Base-by-base conservation (phyloP, 495 filamentous ascomycete genomes). In the Hypoxylon subgilvum region DNA sequence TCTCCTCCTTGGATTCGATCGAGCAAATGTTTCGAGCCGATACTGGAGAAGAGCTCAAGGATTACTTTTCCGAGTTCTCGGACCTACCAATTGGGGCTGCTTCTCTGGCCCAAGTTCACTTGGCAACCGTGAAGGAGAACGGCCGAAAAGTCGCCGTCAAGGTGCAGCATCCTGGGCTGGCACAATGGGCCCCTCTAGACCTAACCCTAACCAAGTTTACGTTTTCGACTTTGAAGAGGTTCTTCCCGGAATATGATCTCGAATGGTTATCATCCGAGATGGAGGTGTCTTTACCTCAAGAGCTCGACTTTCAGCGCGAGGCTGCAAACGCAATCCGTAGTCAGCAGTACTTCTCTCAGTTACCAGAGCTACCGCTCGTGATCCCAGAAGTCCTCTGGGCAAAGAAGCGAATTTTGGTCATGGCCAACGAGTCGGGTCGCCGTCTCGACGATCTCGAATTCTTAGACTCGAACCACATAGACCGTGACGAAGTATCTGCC, bases 191-290 rank as follows among this genome's bases (percentile, higher is more conserved):
- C 7, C 89, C 88, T 12, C 74, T 99, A 16, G 95, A 99, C 69
- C 80, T 97, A 56, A 84, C 85, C 0, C 79, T 97, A 51, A 99
- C 93, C 3, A 76, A 82, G 27, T 92, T 95, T 58, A 95, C 92
- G 1, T 97, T 99, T 68, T 85, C 86, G 6, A 92, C 86, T 22
- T 78, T 99, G 54, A 96, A 93, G 66, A 82, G 82, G 31, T 96
- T 92, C 76, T 99, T 99, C 67, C 95, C 95, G 3, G 91, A 97
- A 57, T 99, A 99, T 69, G 93, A 97, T 71, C 76, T 99, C 43
- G 90, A 93, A 60, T 99, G 95, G 95, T 77, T 99, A 6, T 91
- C 91, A 4, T 84, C 87, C 23, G 95, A 99, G 69, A 92, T 97
- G 85, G 92, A 96, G 55, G 69, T 82, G 18, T 97, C 92, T 4